Evolutionary conservation across 352 stramenopile genomes (phyloP), one percentile per base, ranked within the genome.

Genomic region (Phytophthora sp.): DNA sequence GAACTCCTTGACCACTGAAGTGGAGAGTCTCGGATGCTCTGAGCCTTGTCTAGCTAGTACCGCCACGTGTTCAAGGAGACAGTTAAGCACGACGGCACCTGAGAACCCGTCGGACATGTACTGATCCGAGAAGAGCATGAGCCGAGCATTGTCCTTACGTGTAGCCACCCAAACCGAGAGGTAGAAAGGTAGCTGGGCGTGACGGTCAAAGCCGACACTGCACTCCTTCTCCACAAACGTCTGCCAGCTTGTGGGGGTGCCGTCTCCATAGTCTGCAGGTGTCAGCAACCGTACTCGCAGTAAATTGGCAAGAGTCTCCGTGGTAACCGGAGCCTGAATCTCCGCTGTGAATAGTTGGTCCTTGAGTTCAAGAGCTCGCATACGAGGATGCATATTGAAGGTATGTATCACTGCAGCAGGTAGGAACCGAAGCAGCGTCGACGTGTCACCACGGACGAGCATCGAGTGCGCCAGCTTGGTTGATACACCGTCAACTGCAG

Each of bases 111-210:
- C 78, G 6, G 70, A 77, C 50, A 77, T 70, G 59, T 74, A 82
- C n/a, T 86, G 75, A 31, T 86, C 78, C 26, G 70, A 76, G 59
- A 82, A 76, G 27, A 87, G 60, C 45, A 84, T 66, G 23, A 85
- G 23, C 0, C 76, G 71, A 20, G 64, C 66, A 7, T 45, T 45
- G 26, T 71, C 52, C 2, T 70, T 66, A 9, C 42, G 51, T 45
- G 58, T 64, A 20, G 77, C 69, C 7, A 77, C 58, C 75, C 73
- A 83, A 8, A 80, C 62, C 0, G 57, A 63, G 2, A 82, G 52
- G 41, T 71, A 60, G 58, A 80, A 88, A 2, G 71, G 73, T 5
- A 88, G 70, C 54, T 83, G 58, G 11, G 29, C 30, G 51, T 73
- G 60, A 0, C 71, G 73, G 39, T 88, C 71, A 47, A 77, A 82